Evolutionary conservation across 1,284 basidiomycete genomes (phyloP).

Genomic region (Meripilus lineatus): DNA sequence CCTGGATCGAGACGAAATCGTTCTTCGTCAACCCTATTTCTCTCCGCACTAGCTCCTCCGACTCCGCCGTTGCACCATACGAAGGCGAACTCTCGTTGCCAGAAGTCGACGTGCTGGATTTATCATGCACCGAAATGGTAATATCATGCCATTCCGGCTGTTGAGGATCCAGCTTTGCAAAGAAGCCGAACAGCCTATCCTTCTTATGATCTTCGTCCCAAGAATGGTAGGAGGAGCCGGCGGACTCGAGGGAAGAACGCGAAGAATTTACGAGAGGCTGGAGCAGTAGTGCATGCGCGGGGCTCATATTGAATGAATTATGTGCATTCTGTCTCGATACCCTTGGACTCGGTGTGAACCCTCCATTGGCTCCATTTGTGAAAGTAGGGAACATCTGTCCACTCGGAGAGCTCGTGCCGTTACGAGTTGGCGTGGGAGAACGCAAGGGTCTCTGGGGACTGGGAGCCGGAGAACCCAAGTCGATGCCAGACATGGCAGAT

Average conservation of each 20-base stretch:
- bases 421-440: conserved; percentile 57
- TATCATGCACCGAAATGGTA: conserved; percentile 29
- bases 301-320: conserved; percentile 38
- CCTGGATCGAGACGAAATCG: conserved; percentile 68
- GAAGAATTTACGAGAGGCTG: conserved; percentile 69
- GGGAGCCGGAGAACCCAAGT: conserved; percentile 45
- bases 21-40: conserved; percentile 62
- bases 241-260: conserved; percentile 70
- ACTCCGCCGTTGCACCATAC: conserved; percentile 46
- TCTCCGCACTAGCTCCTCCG: conserved; percentile 59
- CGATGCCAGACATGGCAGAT: conserved; percentile 47
- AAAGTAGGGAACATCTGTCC: conserved; percentile 45
- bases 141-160: conserved; percentile 61
- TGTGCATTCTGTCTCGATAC: conserved; percentile 47
- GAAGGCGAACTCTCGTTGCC: conserved; percentile 37
- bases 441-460: conserved; percentile 39
- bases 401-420: conserved; percentile 39
- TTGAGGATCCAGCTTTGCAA: conserved; percentile 43
- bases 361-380: conserved; percentile 24
- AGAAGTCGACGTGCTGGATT: conserved; percentile 41
- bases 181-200: conserved; percentile 46
- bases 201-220: conserved; percentile 57
- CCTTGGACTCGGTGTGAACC: conserved; percentile 26
- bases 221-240: conserved; percentile 79
- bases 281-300: conserved; percentile 54